Base-by-base conservation (phyloP, 106 monocot genomes). In the Acanthochlamys bracteata region DNA sequence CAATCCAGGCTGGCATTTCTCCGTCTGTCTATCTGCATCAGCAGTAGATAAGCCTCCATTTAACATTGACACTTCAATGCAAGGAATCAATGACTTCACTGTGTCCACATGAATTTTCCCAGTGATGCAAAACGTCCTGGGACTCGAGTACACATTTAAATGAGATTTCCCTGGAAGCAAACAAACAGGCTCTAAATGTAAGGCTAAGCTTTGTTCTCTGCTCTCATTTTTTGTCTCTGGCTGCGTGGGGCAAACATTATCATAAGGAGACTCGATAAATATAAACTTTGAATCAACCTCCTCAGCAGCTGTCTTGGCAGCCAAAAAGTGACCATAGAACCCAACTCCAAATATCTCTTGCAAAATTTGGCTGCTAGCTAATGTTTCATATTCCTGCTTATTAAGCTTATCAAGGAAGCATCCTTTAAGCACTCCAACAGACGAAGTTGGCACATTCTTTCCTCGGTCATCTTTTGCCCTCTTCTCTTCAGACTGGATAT, bases 301-400 rank as follows among this genome's bases (percentile, higher is more conserved):
- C 45, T 83, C 77, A 22, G 89, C 86, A 40, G 86, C 86, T 69
- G 55, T 67, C 74, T 86, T 94, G 6, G 93, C 83, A 65, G 93
- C 71, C 55, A 86, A 78, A 17, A 94, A 61, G 75, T 86, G 82
- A 47, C 94, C 94, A 75, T 81, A 82, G 57, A 94, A 94, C 25
- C 86, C 86, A 66, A 84, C 74, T 24, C 89, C 89, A 62, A 94
- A 94, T 57, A 94, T 86, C 72, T 84, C 94, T 47, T 54, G 76
- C 25, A 94, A 39, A 24, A 94, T 74, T 55, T 86, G 60, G 64
- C 64, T 84, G 17, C 86, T 83, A 15, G 86, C 86, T n/a, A 86
- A 66, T 58, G 72, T 86, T 23, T 90, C 84, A 61, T 84, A 94
- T 69, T 89, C 67, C 40, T 73, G 66, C 73, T 76, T 94, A 45